Evolutionary conservation across 1,284 basidiomycete species (phyloP), one percentile per base, ranked within the genome.

Genomic region (Boletus mariae): DNA sequence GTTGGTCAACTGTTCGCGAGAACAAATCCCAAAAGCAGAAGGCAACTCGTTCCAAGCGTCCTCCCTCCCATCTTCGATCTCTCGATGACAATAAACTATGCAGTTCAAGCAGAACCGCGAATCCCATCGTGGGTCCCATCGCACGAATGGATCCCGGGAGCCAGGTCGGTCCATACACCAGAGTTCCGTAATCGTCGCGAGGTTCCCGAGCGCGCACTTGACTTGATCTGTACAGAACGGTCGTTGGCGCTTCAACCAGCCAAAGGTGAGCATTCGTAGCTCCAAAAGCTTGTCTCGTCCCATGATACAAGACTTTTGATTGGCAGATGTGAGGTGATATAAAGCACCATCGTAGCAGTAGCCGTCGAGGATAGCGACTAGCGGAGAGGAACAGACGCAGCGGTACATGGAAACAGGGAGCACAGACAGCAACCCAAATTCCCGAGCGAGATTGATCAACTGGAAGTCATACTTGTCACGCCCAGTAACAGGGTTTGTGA

Each of bases 391-490:
- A 10, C 56, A 64, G 34, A 55, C 55, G 25, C 61, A 65, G 41
- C 51, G 63, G 45, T 65, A 63, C 64, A 64, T 63, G 41, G 62
- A 62, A 17, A 64, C 53, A 3, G 65, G 62, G 1, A 67, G 51
- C 28, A 63, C 34, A n/a, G 64, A 61, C 3, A 63, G 10, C 45
- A 66, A 15, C 8, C 56, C 62, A 46, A 56, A 64, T 26, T 64
- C 62, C 26, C 54, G 54, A 20, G 64, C 62, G 8, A 66, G 58
- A 29, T 64, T 66, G 44, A 67, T 61, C 49, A 64, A 11, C 48
- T 63, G 62, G 25, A 64, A 64, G 47, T 66, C 64, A 43, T 63
- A 61, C 54, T 57, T 56, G 57, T 63, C 62, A 3, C 64, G 57
- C 35, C 62, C 59, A 9, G 45, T 48, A 51, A 63, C 38, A 17